A percentile compares a stretch with the other conserved stretches of the same genome.
Evolutionary conservation across 2,329 filamentous ascomycete genomes (phyloP).

Genomic region (Nemania serpens): DNA sequence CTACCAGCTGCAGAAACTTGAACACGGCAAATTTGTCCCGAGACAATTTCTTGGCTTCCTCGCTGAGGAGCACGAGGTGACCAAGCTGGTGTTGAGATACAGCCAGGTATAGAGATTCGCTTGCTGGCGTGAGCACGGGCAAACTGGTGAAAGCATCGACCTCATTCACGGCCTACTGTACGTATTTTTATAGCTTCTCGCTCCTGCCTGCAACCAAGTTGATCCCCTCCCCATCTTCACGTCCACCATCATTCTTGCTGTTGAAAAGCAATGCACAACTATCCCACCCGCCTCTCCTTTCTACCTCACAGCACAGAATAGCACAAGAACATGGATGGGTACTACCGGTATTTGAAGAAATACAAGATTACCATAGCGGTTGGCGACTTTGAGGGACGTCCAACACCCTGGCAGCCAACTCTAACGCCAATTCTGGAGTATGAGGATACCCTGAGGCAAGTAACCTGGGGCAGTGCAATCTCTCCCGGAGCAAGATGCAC

Average conservation of each 20-base stretch:
- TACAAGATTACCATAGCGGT: neutral
- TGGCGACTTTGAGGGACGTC: neutral
- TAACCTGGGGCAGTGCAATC: neutral
- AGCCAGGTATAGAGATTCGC: constrained; percentile 17
- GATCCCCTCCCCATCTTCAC: neutral
- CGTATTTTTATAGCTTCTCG: neutral
- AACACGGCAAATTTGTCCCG: constrained; percentile 12
- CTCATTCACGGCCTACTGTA: neutral
- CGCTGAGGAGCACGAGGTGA: constrained; percentile 4
- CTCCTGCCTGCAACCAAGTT: constrained; percentile 13
- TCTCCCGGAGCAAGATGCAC: neutral
- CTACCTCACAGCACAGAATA: neutral
- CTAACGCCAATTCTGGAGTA: constrained; percentile 6
- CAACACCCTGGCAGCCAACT: neutral
- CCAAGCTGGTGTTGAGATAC: constrained; percentile 3
- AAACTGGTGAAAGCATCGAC: constrained; percentile 10
- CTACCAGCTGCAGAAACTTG: neutral
- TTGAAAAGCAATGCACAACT: constrained; percentile 7
- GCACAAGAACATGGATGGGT: no score
- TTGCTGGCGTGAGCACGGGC: constrained; percentile 11
- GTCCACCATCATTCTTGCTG: neutral
- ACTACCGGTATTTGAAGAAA: neutral
- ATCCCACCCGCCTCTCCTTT: neutral
- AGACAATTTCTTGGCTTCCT: constrained; percentile 8
- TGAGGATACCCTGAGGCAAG: constrained; percentile 20